phyloP scores from a whole-genome alignment of 2,329 filamentous ascomycete species.

The Xylaria sp. region DNA sequence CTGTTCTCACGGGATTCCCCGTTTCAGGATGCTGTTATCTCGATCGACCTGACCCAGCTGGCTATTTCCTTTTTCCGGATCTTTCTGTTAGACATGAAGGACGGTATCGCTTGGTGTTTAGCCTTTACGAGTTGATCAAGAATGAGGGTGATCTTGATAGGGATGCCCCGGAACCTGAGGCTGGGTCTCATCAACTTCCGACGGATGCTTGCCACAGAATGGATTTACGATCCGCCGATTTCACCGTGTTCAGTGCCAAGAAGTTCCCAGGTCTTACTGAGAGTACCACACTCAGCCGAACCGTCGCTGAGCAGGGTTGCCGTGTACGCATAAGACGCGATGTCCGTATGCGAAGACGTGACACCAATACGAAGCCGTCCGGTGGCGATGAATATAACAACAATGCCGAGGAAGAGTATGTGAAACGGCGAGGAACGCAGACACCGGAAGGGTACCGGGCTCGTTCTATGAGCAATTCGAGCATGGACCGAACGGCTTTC shows the following conservation, averaged over 20 bases:
- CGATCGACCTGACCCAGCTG: constrained; percentile 78
- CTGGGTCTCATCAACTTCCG: constrained; percentile 31
- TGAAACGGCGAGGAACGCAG: constrained; percentile 38
- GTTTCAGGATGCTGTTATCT: constrained; percentile 96
- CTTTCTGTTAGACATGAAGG: constrained; percentile 95
- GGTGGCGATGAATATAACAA: constrained; percentile 52
- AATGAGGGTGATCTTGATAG: constrained; percentile 78
- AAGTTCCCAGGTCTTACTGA: constrained; percentile 95
- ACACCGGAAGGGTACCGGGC: constrained; percentile 41
- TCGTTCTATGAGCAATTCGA: constrained; percentile 42
- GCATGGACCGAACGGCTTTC: constrained; percentile 39
- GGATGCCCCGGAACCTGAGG: constrained; percentile 48
- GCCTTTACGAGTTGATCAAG: constrained; percentile 92
- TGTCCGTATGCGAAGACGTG: constrained; percentile 86
- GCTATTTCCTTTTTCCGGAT: constrained; percentile 98
- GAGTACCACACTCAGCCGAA: constrained; percentile 86
- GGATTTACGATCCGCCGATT: constrained; percentile 86
- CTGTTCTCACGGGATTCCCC: constrained; percentile 91
- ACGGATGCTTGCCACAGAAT: constrained; percentile 79
- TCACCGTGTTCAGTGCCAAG: constrained; percentile 94
- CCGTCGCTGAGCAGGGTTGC: constrained; percentile 95
- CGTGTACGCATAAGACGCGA: constrained; percentile 94
- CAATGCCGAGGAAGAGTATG: constrained; percentile 64
- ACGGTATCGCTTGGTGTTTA: constrained; percentile 88
- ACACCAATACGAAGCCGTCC: constrained; percentile 69